Evolutionary conservation across 2,329 filamentous ascomycete genomes (phyloP).

Genomic region (Raffaelea deltoideospora): DNA sequence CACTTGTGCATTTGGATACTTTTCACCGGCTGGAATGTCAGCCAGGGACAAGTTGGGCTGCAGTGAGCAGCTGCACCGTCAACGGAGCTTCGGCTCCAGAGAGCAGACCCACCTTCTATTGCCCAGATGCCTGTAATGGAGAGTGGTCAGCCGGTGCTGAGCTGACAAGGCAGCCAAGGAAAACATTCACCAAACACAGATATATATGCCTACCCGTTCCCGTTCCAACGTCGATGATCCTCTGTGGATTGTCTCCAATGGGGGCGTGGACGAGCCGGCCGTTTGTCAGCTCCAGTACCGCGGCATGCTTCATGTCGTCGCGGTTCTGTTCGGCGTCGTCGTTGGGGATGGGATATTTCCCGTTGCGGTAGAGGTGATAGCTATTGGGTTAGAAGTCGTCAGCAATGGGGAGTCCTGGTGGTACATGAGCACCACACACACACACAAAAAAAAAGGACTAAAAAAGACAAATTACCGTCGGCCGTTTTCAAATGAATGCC

Average conservation of each 20-base stretch:
- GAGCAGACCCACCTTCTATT: slow-evolving; percentile 16
- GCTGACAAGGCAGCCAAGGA: not conserved
- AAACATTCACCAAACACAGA: no score
- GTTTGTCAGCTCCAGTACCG: slow-evolving; percentile 16
- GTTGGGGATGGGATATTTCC: slow-evolving; percentile 13
- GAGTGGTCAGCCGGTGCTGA: not conserved
- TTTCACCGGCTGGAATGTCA: slow-evolving; percentile 2
- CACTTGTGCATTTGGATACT: slow-evolving; percentile 4
- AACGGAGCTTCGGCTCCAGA: slow-evolving; percentile 1
- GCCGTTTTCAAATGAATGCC: slow-evolving; percentile 6
- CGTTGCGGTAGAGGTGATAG: slow-evolving; percentile 15
- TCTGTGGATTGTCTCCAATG: slow-evolving; percentile 2
- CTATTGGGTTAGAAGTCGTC: not conserved
- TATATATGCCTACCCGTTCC: slow-evolving; percentile 1
- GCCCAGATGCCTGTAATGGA: slow-evolving; percentile 11
- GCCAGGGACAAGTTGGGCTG: not conserved
- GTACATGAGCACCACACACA: not conserved
- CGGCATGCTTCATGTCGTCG: slow-evolving; percentile 16
- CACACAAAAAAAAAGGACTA: not conserved
- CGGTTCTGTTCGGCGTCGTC: slow-evolving; percentile 16
- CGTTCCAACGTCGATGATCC: slow-evolving; percentile 6
- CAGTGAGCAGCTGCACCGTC: not conserved
- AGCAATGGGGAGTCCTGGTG: not conserved
- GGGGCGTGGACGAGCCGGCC: slow-evolving; percentile 4
- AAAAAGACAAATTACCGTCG: not conserved